Base-by-base conservation (phyloP, 2,329 filamentous ascomycete species). In the Aspergillus proliferans region DNA sequence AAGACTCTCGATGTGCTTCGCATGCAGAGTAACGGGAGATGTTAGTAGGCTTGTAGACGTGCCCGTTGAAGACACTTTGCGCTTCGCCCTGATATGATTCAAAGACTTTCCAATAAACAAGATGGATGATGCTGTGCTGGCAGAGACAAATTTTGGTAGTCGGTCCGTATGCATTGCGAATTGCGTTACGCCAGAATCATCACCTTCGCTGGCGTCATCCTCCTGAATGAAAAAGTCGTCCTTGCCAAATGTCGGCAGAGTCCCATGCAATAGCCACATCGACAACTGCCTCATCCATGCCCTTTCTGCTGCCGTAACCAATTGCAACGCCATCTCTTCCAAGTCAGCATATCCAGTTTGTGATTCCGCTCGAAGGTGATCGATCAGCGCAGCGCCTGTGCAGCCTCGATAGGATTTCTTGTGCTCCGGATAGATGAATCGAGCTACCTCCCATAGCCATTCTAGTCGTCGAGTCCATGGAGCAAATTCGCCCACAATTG, bases 271-370 rank as follows among this genome's bases (percentile, higher is more conserved):
- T 7, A 97, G 78, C 92, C 92, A 98, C 22, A 87, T 87, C 3
- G 89, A 87, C 9, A 94, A 78, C 63, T 95, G 90, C 66, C 89
- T 87, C 62, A 97, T 74, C 93, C 93, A 98, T 7, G 91, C 87
- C 26, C 82, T 86, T 71, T 98, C 92, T 0, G 90, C 91, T 19
- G 88, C 76, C 12, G 76, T 80, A n/a, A 88, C 79, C 33, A 97
- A 73, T 50, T 85, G 82, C 54, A 83, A 72, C 0, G 89, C 86
- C 36, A 87, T 84, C 50, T 83, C 81, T 63, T 92, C 88, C 48
- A 98, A 83, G 61, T 96, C 90, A 6, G 82, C 76, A 67, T 94
- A 97, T 12, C 93, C 93, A 6, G 92, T 97, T 65, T 89, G 86
- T 47, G 89, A 76, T 69, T 92, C 87, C 12, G 75, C 72, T 28